Base-by-base conservation (phyloP, 2,329 filamentous ascomycete genomes). In the Alternaria brassicicola region DNA sequence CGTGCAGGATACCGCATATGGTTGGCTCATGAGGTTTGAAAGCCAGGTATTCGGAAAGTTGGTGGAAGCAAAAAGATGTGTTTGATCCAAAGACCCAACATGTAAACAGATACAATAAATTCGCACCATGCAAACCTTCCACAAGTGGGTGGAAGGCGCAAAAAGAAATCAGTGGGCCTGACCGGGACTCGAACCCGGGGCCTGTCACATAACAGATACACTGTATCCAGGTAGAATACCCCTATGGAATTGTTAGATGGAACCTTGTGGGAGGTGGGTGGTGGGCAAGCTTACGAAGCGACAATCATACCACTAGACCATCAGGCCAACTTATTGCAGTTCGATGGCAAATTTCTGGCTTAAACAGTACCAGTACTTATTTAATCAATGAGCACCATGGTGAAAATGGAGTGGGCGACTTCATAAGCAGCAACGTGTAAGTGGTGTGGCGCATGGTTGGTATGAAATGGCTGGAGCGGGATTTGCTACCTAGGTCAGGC, bases 141-240 rank as follows among this genome's bases (percentile, higher is more conserved):
- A n/a, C n/a, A n/a, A n/a, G n/a, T n/a, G n/a, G n/a, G n/a, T n/a
- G n/a, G n/a, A n/a, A 33, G 15, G 33, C 7, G 43, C 6, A 30
- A 59, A 56, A 56, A 59, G 57, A 41, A 52, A 47, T 35, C 36
- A 50, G 31, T 13, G 68, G 70, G 70, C 70, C 65, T 69, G 65
- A 65, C 70, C 70, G 70, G 70, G 70, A 73, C 67, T 75, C 69
- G 73, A 75, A 75, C 73, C 73, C 73, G 73, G 73, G 73, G 71
- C 72, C 73, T 75, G 71, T 74, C 70, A 75, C 72, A 75, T 39
- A 54, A 67, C 63, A 64, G 65, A 62, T 57, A 59, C 58, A 56
- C 57, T 53, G 64, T 66, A 64, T 66, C 64, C 66, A 66, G 68
- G 70, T 46, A 21, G 53, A n/a, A 39, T 41, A 57, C 57, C 63